Percentiles rank a stretch among this genome's conserved stretches.
phyloP scores from a whole-genome alignment of 1,139 yeast species.

The Debaryomycetaceae sp. region DNA sequence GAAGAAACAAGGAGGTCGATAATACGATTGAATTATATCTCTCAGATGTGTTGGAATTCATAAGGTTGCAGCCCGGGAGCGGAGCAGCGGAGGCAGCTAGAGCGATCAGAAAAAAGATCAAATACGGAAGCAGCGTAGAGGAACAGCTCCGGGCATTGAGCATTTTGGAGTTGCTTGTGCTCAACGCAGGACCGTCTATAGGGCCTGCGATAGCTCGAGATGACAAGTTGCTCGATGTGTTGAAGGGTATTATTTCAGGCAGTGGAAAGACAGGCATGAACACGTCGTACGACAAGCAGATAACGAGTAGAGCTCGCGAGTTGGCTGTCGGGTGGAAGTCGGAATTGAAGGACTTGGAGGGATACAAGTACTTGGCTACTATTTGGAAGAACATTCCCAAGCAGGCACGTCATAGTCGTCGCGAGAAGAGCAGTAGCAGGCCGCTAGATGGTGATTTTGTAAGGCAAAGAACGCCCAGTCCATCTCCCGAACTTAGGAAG shows the following conservation, averaged over 20 bases:
- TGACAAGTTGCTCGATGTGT: conserved; percentile 63
- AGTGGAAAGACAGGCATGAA: conserved; percentile 38
- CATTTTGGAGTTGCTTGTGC: conserved; percentile 68
- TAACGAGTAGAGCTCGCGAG: conserved; percentile 42
- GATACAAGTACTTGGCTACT: conserved; percentile 48
- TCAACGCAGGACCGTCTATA: conserved; percentile 61
- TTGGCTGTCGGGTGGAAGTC: conserved; percentile 64
- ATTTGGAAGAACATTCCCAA: conserved; percentile 40
- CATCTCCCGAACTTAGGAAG: conserved; percentile 9
- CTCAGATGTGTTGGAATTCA: conserved; percentile 36
- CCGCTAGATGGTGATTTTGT: conserved; percentile 5
- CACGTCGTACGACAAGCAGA: conserved; percentile 36
- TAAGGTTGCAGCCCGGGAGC: conserved; percentile 32
- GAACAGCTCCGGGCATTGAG: conserved; percentile 67
- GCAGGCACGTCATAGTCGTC: conserved; percentile 6
- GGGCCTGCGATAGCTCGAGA: conserved; percentile 62
- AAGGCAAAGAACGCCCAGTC: conserved; percentile 10
- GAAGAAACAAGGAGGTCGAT: conserved; percentile 29
- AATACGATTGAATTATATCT: conserved; percentile 34
- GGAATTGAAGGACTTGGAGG: conserved; percentile 50
- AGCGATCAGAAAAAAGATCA: conserved; percentile 81
- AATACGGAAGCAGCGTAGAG: conserved; percentile 62
- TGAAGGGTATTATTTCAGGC: conserved; percentile 47
- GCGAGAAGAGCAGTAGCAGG: background rate
- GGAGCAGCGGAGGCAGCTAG: conserved; percentile 84